Evolutionary conservation across 1,284 basidiomycete species (phyloP).

Genomic region (Marasmius sp.): DNA sequence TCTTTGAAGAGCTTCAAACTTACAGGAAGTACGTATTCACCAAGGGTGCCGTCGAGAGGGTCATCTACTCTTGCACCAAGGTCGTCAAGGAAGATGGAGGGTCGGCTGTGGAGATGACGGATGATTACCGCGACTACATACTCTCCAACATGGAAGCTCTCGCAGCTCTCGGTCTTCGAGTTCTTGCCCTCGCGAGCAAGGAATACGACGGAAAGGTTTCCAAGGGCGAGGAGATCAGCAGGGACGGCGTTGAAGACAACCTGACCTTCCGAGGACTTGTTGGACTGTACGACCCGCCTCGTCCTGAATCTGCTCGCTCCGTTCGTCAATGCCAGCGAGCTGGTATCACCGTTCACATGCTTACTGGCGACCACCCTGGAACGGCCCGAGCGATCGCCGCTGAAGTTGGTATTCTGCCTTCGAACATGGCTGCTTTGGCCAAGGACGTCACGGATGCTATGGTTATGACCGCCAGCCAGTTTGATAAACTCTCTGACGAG

Average conservation of each 20-base stretch:
- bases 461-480: slow-evolving; percentile 34
- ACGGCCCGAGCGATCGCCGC: slow-evolving; percentile 70
- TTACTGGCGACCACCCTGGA: slow-evolving; percentile 59
- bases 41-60: slow-evolving; percentile 65
- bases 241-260: slow-evolving; percentile 52
- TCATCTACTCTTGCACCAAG: slow-evolving; percentile 48
- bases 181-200: slow-evolving; percentile 33
- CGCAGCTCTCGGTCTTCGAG: slow-evolving; percentile 56
- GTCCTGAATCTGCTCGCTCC: slow-evolving; percentile 61
- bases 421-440: not conserved
- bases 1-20: slow-evolving; percentile 21
- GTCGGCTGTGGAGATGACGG: not conserved
- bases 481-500: slow-evolving; percentile 62
- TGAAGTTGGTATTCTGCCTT: slow-evolving; percentile 46
- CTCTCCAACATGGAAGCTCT: slow-evolving; percentile 51
- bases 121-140: slow-evolving; percentile 39
- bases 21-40: slow-evolving; percentile 35
- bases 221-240: not conserved
- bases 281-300: slow-evolving; percentile 71
- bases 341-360: slow-evolving; percentile 67
- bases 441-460: not conserved
- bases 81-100: slow-evolving; percentile 15
- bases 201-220: slow-evolving; percentile 1
- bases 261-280: slow-evolving; percentile 63
- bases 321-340: slow-evolving; percentile 63